phyloP scores from a whole-genome alignment of 2,329 filamentous ascomycete genomes.

The Talaromyces albobiverticillius region DNA sequence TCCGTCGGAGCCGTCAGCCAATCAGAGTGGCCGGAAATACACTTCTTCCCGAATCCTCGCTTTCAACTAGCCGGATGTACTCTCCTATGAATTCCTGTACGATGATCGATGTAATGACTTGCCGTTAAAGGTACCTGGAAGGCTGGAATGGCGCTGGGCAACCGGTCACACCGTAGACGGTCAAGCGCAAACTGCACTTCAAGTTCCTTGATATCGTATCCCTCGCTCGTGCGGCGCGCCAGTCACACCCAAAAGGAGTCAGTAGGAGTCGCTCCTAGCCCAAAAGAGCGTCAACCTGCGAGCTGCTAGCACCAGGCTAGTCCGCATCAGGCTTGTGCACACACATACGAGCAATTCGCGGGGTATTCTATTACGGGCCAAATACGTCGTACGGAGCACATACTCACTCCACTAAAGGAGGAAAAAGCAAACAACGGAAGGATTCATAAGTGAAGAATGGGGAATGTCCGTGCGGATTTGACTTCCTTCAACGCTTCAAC shows the following conservation, averaged over 20 bases:
- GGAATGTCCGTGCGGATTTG: slow-evolving; percentile 4
- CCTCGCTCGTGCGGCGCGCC: neutral
- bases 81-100: too few relatives aligned
- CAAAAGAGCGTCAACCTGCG: slow-evolving; percentile 5
- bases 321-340: neutral
- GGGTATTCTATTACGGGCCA: neutral
- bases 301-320: neutral
- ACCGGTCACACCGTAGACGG: too few relatives aligned
- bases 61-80: too few relatives aligned
- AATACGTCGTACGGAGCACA: neutral
- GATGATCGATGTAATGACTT: too few relatives aligned
- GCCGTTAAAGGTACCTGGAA: too few relatives aligned
- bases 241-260: slow-evolving; percentile 1
- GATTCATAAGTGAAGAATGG: neutral
- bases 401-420: neutral
- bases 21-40: slow-evolving; percentile 1
- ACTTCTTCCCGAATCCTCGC: neutral
- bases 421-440: too few relatives aligned
- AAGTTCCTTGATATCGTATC: too few relatives aligned
- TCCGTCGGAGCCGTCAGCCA: neutral
- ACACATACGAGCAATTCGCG: neutral
- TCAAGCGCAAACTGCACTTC: too few relatives aligned
- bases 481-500: too few relatives aligned
- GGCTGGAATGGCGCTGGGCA: too few relatives aligned
- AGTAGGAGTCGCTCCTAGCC: slow-evolving; percentile 1